Percentiles rank a stretch among this genome's conserved stretches.
Conservation (phyloP, 225 moss, liverwort and hornwort species). For the Asterella californica region DNA sequence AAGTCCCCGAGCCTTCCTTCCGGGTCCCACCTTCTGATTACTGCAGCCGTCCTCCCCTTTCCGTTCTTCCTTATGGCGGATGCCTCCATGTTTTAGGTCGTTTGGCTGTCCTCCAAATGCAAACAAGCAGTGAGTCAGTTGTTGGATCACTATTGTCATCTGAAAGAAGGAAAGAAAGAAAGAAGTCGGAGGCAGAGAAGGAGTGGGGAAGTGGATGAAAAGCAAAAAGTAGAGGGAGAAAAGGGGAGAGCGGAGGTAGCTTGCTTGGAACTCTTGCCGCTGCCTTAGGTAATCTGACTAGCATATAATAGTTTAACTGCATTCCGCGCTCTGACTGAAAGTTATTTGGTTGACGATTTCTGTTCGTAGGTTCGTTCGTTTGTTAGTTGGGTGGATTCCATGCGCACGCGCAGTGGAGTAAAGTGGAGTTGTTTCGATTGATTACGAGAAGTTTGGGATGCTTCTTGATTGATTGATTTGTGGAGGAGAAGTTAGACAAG, state of each 20-base stretch:
- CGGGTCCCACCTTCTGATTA: not conserved
- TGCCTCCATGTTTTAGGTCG: too few relatives aligned
- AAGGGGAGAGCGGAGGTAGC: not conserved
- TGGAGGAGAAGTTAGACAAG: not conserved
- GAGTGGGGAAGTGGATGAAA: not conserved
- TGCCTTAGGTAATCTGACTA: not conserved
- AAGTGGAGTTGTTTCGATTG: not conserved
- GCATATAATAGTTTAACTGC: not conserved
- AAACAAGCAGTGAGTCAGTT: not conserved
- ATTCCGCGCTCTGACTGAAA: not conserved
- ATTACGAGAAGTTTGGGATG: not conserved
- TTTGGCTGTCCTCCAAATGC: not conserved
- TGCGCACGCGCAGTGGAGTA: not conserved
- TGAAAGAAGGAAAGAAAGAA: not conserved
- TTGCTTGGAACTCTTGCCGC: not conserved
- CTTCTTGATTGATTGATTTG: not conserved
- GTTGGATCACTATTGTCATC: not conserved
- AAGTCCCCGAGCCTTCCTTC: not conserved
- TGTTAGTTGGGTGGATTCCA: not conserved
- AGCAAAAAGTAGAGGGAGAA: not conserved
- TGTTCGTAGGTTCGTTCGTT: not conserved
- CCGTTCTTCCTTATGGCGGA: too few relatives aligned
- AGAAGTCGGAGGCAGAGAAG: not conserved
- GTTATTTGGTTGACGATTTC: not conserved
- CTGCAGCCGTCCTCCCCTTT: not conserved